Conservation (phyloP, 441 rosid species). For the Pelargonium exstipulatum region DNA sequence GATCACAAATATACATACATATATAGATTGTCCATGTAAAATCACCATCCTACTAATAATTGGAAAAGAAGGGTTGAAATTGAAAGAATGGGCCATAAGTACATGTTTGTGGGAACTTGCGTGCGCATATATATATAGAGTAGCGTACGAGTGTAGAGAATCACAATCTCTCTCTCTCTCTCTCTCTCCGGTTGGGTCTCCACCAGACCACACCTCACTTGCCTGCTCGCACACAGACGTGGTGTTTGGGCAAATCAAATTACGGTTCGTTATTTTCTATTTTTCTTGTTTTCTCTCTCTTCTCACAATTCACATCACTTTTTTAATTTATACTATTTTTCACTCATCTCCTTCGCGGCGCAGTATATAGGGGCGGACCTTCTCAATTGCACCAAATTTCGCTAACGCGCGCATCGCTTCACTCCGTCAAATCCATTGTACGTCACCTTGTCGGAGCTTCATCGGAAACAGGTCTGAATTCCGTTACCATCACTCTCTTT, state of each 20-base stretch:
- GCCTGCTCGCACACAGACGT: not conserved
- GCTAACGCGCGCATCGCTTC: not conserved
- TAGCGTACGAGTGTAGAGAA: not conserved
- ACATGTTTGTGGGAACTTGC: not conserved
- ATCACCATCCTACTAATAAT: too few species aligned
- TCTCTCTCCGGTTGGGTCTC: not conserved
- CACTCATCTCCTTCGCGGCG: slow-evolving; percentile 12
- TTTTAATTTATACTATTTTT: not conserved
- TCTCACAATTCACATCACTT: not conserved
- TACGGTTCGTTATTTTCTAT: slow-evolving; percentile 1
- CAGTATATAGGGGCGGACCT: slow-evolving; percentile 6
- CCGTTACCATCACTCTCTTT: not conserved
- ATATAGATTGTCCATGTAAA: too few species aligned
- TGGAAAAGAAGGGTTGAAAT: too few species aligned
- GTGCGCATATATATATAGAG: not conserved
- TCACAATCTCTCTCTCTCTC: not conserved
- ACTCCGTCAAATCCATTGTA: slow-evolving; percentile 3
- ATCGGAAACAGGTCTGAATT: slow-evolving; percentile 6
- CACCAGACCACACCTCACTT: not conserved
- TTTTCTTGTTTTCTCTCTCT: not conserved
- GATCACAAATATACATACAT: too few species aligned
- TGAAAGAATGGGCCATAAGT: not conserved
- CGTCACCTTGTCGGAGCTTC: slow-evolving; percentile 7
- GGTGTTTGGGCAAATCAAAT: not conserved
- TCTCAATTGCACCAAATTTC: slow-evolving; percentile 1